Percentiles rank a stretch among this genome's conserved stretches.
Evolutionary conservation across 2,329 filamentous ascomycete species (phyloP).

Genomic region (Monilinia laxa): DNA sequence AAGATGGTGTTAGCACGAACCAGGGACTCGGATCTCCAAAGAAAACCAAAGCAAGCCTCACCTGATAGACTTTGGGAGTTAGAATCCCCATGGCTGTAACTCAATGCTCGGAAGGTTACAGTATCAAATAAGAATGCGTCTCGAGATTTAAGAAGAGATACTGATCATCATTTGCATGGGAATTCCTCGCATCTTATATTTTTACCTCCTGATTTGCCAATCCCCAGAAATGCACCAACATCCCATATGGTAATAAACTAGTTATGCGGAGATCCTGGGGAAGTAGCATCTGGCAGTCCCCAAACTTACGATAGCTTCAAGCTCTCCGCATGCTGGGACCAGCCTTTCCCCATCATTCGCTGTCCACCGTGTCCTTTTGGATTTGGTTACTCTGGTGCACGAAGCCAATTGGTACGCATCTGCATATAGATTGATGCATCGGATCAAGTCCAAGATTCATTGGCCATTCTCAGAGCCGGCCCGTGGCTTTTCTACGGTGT

Average conservation of each 20-base stretch:
- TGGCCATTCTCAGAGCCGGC: too few relatives aligned
- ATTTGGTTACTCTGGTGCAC: not conserved
- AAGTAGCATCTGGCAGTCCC: not conserved
- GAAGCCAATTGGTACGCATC: slow-evolving; percentile 12
- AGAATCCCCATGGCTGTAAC: slow-evolving; percentile 34
- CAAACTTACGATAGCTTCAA: not conserved
- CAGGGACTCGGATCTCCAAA: not conserved
- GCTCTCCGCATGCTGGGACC: not conserved
- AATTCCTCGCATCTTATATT: slow-evolving; percentile 20
- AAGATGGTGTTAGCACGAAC: not conserved
- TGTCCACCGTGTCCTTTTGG: not conserved
- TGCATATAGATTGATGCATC: not conserved
- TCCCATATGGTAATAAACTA: not conserved
- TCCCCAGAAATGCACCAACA: slow-evolving; percentile 4
- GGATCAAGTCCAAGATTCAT: not conserved
- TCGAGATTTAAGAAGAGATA: slow-evolving; percentile 8
- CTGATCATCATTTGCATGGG: not conserved
- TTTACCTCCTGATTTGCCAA: not conserved
- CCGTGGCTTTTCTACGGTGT: not conserved
- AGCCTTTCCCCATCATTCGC: slow-evolving; percentile 11
- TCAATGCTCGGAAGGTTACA: slow-evolving; percentile 18
- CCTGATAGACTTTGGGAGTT: slow-evolving; percentile 41
- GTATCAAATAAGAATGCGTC: not conserved
- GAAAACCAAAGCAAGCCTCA: slow-evolving; percentile 17
- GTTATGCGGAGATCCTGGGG: slow-evolving; percentile 25